These are phyloP conservation scores for Ophiocordyceps camponoti-saundersi DNA, from an alignment of 2,329 filamentous ascomycete species.

Conservation along the genomic window DNA sequence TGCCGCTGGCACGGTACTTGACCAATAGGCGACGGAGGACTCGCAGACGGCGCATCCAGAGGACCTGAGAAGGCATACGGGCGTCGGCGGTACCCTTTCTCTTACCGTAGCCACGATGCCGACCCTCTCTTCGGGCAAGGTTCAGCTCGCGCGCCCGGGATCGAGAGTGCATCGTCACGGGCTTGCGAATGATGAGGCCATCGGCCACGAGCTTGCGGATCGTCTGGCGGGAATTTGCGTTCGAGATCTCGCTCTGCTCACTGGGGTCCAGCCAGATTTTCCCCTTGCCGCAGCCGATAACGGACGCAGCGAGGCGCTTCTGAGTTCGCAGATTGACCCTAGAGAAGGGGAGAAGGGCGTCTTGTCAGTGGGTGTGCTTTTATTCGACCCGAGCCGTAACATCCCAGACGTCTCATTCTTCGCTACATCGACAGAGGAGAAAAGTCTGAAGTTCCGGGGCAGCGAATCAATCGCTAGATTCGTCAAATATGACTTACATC, in stretches of 20 bases:
- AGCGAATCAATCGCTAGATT: not conserved
- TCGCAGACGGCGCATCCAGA: slow-evolving; percentile 99
- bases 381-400: slow-evolving; percentile 13
- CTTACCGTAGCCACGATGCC: slow-evolving; percentile 99
- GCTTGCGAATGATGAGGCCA: slow-evolving; percentile 99
- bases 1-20: slow-evolving; percentile 99
- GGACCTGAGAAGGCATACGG: slow-evolving; percentile 94
- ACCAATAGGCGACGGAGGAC: slow-evolving; percentile 97
- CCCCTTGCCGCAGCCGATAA: slow-evolving; percentile 97
- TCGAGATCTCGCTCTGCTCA: slow-evolving; percentile 98
- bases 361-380: slow-evolving; percentile 10
- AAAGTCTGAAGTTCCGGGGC: no score
- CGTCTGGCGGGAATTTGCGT: slow-evolving; percentile 99
- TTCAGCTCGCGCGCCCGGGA: slow-evolving; percentile 89
- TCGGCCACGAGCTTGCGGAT: slow-evolving; percentile 99
- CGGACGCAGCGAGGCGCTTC: slow-evolving; percentile 98
- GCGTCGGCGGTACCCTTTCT: slow-evolving; percentile 99
- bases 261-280: slow-evolving; percentile 99
- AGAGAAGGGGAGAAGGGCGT: slow-evolving; percentile 9
- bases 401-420: slow-evolving; percentile 23
- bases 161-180: slow-evolving; percentile 99
- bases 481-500: slow-evolving; percentile 18
- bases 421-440: not conserved
- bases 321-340: slow-evolving; percentile 99
- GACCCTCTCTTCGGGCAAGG: slow-evolving; percentile 82